phyloP scores from a whole-genome alignment of 2,329 filamentous ascomycete genomes.

The Emericellopsis atlantica region DNA sequence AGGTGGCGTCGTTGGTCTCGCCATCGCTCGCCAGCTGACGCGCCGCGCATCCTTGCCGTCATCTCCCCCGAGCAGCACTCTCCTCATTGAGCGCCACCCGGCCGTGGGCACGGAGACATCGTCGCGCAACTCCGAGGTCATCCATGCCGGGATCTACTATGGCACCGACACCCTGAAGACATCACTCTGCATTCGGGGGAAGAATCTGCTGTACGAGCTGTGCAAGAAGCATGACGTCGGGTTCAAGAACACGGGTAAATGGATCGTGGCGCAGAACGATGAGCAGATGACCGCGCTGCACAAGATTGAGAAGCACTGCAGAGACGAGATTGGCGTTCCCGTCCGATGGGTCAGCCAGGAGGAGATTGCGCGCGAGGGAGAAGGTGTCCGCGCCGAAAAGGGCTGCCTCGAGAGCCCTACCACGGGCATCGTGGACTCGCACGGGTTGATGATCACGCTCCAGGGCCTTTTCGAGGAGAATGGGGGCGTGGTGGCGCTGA shows the following conservation, averaged over 20 bases:
- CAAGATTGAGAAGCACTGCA: conserved; percentile 32
- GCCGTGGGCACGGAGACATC: conserved; percentile 75
- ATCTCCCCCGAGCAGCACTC: conserved; percentile 64
- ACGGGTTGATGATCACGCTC: conserved; percentile 71
- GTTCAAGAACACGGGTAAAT: conserved; percentile 72
- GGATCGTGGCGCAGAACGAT: conserved; percentile 80
- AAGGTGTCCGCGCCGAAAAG: conserved; percentile 56
- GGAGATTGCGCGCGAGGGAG: conserved; percentile 56
- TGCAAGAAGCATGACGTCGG: conserved; percentile 57
- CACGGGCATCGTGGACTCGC: conserved; percentile 85
- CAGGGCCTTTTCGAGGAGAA: conserved; percentile 64
- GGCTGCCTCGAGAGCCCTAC: conserved; percentile 74
- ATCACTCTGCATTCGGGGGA: conserved; percentile 66
- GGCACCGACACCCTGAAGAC: conserved; percentile 67
- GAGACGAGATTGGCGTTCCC: conserved; percentile 40
- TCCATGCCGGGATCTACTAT: conserved; percentile 93
- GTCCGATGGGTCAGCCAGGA: conserved; percentile 53
- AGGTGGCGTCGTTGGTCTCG: conserved; percentile 62
- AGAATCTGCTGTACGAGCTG: conserved; percentile 64
- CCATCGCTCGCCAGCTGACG: conserved; percentile 63
- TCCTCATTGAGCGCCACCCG: conserved; percentile 71
- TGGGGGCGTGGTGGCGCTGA: conserved; percentile 63
- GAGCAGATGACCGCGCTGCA: conserved; percentile 53
- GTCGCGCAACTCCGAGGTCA: conserved; percentile 87
- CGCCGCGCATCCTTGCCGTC: conserved; percentile 47